A percentile compares a stretch with the other conserved stretches of the same genome.
Conservation (phyloP, 2,329 filamentous ascomycete genomes). For the Penicillium sp. region DNA sequence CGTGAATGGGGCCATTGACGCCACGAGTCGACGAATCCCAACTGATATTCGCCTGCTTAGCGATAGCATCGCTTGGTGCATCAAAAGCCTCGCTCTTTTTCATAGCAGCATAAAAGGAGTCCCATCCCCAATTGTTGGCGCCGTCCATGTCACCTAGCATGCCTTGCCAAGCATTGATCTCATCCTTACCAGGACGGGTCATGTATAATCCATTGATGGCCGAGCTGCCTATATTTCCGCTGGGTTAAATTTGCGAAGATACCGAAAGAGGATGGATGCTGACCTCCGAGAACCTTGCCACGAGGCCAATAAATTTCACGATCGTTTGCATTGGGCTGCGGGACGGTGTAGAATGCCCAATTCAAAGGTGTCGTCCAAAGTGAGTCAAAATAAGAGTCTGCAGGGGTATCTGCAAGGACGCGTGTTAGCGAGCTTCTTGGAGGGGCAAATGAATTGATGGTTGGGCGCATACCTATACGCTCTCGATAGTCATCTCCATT, state of each 20-base stretch:
- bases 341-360: slow-evolving; percentile 31
- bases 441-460: neutral
- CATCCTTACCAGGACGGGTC: slow-evolving; percentile 32
- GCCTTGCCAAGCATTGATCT: slow-evolving; percentile 33
- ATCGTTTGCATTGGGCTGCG: slow-evolving; percentile 27
- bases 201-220: slow-evolving; percentile 37
- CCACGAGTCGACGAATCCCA: slow-evolving; percentile 24
- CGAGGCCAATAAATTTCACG: slow-evolving; percentile 34
- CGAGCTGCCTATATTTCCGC: slow-evolving; percentile 27
- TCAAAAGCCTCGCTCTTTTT: slow-evolving; percentile 29
- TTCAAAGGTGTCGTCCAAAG: slow-evolving; percentile 35
- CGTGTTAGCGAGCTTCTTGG: neutral
- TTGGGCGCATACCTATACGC: slow-evolving; percentile 28
- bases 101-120: slow-evolving; percentile 34
- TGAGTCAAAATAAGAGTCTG: slow-evolving; percentile 33
- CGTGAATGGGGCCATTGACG: slow-evolving; percentile 24
- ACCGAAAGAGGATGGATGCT: neutral
- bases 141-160: slow-evolving; percentile 34
- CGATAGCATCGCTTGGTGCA: slow-evolving; percentile 16
- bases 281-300: slow-evolving; percentile 34
- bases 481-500: slow-evolving; percentile 33
- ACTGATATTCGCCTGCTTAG: slow-evolving; percentile 21
- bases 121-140: slow-evolving; percentile 35
- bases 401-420: slow-evolving; percentile 30
- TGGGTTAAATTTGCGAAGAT: neutral